These are phyloP conservation scores for Cylindrotheca fusiformis DNA, from an alignment of 108 stramenopile species.

Conservation along the genomic window DNA sequence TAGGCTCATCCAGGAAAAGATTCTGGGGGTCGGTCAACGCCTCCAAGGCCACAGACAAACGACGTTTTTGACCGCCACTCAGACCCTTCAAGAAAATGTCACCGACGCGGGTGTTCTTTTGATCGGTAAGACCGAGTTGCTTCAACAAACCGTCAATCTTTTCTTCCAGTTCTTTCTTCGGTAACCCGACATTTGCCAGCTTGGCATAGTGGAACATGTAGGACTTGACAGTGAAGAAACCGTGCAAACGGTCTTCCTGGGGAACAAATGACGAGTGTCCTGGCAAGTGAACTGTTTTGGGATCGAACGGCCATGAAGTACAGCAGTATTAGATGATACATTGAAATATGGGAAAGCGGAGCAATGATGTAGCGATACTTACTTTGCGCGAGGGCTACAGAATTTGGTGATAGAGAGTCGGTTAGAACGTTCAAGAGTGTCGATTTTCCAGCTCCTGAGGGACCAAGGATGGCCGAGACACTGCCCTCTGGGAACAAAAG, in stretches of 20 bases:
- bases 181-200: conserved; percentile 12
- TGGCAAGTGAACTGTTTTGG: conserved; percentile 37
- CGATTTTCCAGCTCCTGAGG: conserved; percentile 48
- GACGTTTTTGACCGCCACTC: conserved; percentile 69
- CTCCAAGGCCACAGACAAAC: conserved; percentile 73
- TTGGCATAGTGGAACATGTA: conserved; percentile 58
- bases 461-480: conserved; percentile 61
- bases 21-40: conserved; percentile 45
- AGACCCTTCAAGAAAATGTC: conserved; percentile 67
- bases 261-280: conserved; percentile 46
- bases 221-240: conserved; percentile 52
- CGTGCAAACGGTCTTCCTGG: conserved; percentile 48
- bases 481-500: conserved; percentile 43
- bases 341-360: not conserved
- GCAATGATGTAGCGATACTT: conserved; percentile 10
- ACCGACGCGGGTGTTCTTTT: conserved; percentile 60
- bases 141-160: conserved; percentile 32
- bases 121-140: conserved; percentile 48
- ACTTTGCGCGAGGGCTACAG: conserved; percentile 36
- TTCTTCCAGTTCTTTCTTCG: conserved; percentile 21
- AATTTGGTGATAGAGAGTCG: conserved; percentile 25
- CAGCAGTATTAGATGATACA: not conserved
- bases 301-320: too few species aligned
- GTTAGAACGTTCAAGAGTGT: conserved; percentile 51
- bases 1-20: conserved; percentile 43